phyloP scores from a whole-genome alignment of 345 rosid genomes.

The Erodium maritimum region DNA sequence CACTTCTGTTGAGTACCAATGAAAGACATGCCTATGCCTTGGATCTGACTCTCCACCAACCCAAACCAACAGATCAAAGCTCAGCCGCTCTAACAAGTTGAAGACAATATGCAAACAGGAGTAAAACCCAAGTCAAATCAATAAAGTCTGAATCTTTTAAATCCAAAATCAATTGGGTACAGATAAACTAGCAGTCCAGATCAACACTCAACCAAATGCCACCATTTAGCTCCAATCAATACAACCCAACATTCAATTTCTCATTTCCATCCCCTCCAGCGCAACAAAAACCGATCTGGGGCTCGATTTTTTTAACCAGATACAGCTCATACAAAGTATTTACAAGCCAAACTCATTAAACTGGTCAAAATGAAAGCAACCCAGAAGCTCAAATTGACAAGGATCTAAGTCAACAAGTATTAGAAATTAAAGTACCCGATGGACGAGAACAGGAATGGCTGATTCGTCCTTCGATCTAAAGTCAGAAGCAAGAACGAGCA shows the following conservation, averaged over 20 bases:
- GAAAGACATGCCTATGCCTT: constrained; percentile 58
- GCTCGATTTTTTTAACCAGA: background rate
- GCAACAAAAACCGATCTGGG: background rate
- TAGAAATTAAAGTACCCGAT: background rate
- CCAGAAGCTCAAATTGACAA: background rate
- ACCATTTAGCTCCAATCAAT: background rate
- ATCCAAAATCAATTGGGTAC: background rate
- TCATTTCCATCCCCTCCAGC: background rate
- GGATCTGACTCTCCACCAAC: constrained; percentile 8
- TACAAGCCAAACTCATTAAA: background rate
- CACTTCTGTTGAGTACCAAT: constrained; percentile 93
- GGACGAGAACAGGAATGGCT: background rate
- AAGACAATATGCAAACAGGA: background rate
- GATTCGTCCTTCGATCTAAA: background rate
- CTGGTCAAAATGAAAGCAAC: background rate
- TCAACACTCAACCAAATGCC: background rate
- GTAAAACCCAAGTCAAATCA: background rate
- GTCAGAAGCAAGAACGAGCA: background rate
- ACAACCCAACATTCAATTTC: background rate
- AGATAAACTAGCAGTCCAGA: background rate
- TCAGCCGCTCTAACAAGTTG: background rate
- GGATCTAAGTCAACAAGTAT: background rate
- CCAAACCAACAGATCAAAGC: background rate
- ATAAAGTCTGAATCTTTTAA: background rate
- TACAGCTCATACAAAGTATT: too few species aligned